phyloP scores from a whole-genome alignment of 768 basidiomycete species.

The Panaeolus papilionaceus region DNA sequence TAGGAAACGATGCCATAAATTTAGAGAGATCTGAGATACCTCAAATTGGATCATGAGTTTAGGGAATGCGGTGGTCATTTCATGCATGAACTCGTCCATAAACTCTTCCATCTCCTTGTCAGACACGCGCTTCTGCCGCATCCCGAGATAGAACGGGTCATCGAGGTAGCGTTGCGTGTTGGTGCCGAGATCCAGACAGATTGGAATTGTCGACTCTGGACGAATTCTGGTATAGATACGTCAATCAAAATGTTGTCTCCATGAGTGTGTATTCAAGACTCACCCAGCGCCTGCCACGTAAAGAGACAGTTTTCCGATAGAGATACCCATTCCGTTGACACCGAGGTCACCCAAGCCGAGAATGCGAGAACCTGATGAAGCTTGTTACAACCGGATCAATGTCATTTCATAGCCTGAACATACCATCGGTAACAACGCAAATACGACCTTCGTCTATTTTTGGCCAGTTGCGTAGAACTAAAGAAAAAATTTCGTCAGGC shows the following conservation, averaged over 20 bases:
- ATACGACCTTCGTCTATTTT: slow-evolving; percentile 80
- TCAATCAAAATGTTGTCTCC: slow-evolving; percentile 11
- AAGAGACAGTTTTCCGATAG: slow-evolving; percentile 91
- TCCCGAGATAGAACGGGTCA: slow-evolving; percentile 90
- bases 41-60: slow-evolving; percentile 88
- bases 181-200: slow-evolving; percentile 89
- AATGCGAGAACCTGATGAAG: slow-evolving; percentile 75
- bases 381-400: slow-evolving; percentile 12
- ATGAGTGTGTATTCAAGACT: slow-evolving; percentile 27
- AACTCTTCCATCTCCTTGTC: slow-evolving; percentile 76
- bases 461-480: slow-evolving; percentile 77
- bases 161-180: slow-evolving; percentile 81
- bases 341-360: slow-evolving; percentile 88
- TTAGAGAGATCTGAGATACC: slow-evolving; percentile 36
- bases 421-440: slow-evolving; percentile 91
- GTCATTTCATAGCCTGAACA: slow-evolving; percentile 25
- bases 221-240: slow-evolving; percentile 58
- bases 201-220: slow-evolving; percentile 79
- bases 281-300: slow-evolving; percentile 92
- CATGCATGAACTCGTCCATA: slow-evolving; percentile 93
- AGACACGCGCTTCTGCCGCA: slow-evolving; percentile 71
- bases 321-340: slow-evolving; percentile 86
- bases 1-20: slow-evolving; percentile 5
- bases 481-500: not conserved
- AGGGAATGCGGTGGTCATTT: slow-evolving; percentile 77